Base-by-base conservation (phyloP, 1,284 basidiomycete species). In the Bondarzewia mesenterica region DNA sequence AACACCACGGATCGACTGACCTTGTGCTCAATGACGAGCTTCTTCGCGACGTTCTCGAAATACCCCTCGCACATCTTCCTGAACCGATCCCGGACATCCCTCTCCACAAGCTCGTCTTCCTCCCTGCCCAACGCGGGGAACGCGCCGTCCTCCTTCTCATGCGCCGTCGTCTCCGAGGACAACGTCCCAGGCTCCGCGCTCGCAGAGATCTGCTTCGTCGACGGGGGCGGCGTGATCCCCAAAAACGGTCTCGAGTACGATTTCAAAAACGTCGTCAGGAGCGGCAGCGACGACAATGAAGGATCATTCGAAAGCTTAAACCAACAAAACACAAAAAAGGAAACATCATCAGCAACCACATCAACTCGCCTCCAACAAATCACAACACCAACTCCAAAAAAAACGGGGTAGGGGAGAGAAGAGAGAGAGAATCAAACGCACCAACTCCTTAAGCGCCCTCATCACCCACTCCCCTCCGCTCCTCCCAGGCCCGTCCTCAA, bases 61-160 rank as follows among this genome's bases (percentile, higher is more conserved):
- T 98, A 99, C 1, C 84, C 85, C 63, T 91, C 87, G 57, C 94
- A 93, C 76, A 97, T 88, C 56, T 88, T 85, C 64, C 86, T 89
- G 70, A 98, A 95, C 46, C 90, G 82, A 58, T 89, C 87, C 44
- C 91, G 82, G 50, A 88, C 80, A 36, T 93, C 90, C 52, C 79
- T 78, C 56, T 92, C 85, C 5, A 97, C 78, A 5, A 94, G 70
- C 58, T 90, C 88, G 35, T 85, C 78, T 22, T 74, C 77, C 57
- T 85, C 82, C 3, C 69, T 65, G 1, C 60, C 45, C 36, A 75
- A 55, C 0, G 64, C 55, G 4, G 77, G 75, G 51, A 77, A 77
- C 5, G 58, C 60, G 16, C 58, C 68, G 46, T 20, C 20, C 16
- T n/a, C 22, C 8, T 65, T 64, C 14, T 61, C 60, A 43, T 69